phyloP scores from a whole-genome alignment of 768 basidiomycete genomes.

The Naganishia vaughanmartiniae region DNA sequence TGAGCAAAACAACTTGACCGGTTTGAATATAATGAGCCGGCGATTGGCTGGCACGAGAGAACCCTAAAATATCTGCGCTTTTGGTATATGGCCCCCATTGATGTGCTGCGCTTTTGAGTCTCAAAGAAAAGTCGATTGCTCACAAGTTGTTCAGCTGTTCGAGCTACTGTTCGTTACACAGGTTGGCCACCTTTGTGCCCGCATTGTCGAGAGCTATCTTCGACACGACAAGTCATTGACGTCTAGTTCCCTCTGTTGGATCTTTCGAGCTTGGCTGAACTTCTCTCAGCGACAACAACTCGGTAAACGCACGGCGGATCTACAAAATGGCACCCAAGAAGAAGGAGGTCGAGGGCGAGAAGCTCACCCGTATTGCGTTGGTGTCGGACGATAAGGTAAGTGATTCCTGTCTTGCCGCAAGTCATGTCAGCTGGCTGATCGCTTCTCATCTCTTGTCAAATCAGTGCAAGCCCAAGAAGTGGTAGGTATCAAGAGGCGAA shows the following conservation, averaged over 20 bases:
- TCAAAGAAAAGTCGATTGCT: slow-evolving; percentile 26
- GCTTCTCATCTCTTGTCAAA: background rate
- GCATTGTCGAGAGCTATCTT: too few relatives aligned
- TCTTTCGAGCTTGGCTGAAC: background rate
- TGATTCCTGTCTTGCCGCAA: background rate
- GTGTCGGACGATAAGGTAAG: slow-evolving; percentile 52
- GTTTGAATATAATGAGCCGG: background rate
- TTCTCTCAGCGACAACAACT: background rate
- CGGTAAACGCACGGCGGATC: background rate
- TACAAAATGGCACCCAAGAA: slow-evolving; percentile 26
- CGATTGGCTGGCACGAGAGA: background rate
- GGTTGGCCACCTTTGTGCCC: too few relatives aligned
- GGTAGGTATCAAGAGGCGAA: slow-evolving; percentile 34
- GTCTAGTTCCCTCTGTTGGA: background rate
- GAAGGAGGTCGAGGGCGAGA: slow-evolving; percentile 58
- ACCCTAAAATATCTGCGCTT: slow-evolving; percentile 5
- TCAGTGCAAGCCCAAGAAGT: slow-evolving; percentile 82
- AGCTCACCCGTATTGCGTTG: slow-evolving; percentile 96
- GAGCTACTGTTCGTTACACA: background rate
- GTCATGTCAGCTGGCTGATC: background rate
- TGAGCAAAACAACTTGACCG: background rate
- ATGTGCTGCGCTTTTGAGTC: slow-evolving; percentile 4
- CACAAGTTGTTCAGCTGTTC: background rate
- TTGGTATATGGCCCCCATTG: background rate
- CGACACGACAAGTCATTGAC: too few relatives aligned